Conservation (phyloP, 352 stramenopile genomes). For the Bremia lactucae region DNA sequence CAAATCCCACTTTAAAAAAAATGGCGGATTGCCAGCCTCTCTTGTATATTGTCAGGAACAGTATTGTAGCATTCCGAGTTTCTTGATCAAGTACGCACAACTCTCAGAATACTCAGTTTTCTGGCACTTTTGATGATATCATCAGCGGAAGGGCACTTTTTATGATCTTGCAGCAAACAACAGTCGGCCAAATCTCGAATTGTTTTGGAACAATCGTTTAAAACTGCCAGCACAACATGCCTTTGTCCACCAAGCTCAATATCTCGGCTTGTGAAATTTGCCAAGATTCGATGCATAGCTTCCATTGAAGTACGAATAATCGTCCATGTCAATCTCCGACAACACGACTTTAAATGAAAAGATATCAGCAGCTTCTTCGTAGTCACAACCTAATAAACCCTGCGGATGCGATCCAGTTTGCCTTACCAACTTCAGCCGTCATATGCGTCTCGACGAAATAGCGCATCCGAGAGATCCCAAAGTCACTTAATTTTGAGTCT, state of each 20-base stretch:
- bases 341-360: slow-evolving; percentile 33
- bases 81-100: too few species aligned
- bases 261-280: slow-evolving; percentile 30
- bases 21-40: too few species aligned
- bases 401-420: slow-evolving; percentile 28
- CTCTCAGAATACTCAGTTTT: too few species aligned
- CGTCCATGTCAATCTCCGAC: slow-evolving; percentile 31
- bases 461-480: slow-evolving; percentile 35
- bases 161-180: slow-evolving; percentile 25
- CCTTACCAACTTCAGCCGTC: slow-evolving; percentile 26
- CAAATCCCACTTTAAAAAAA: too few species aligned
- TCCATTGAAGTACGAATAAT: slow-evolving; percentile 30
- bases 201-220: slow-evolving; percentile 24
- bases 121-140: slow-evolving; percentile 35
- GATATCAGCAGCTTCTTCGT: slow-evolving; percentile 28
- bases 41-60: too few species aligned
- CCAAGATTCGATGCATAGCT: slow-evolving; percentile 8
- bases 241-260: slow-evolving; percentile 18
- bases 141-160: slow-evolving; percentile 19
- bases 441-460: slow-evolving; percentile 28
- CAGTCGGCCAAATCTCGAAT: slow-evolving; percentile 31
- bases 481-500: slow-evolving; percentile 59
- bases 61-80: too few species aligned
- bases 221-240: slow-evolving; percentile 23
- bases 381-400: slow-evolving; percentile 22